Evolutionary conservation across 2,329 filamentous ascomycete species (phyloP).

Genomic region (Verticillium dahliae): DNA sequence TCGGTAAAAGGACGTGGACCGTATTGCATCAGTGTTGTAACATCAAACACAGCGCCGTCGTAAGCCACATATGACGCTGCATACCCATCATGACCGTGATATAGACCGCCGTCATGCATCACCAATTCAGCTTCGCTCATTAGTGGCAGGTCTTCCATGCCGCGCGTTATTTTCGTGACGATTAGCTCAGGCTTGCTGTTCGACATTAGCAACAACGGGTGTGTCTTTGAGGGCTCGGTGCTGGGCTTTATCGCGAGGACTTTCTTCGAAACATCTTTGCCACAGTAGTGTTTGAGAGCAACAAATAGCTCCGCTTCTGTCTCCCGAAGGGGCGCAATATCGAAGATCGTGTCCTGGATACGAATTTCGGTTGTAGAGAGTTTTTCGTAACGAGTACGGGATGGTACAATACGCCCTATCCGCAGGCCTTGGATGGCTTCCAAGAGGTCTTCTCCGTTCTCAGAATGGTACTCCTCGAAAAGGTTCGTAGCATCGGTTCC

Average conservation of each 20-base stretch:
- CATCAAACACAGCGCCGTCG: background rate
- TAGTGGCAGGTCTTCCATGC: background rate
- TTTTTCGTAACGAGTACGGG: background rate
- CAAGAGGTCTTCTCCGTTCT: background rate
- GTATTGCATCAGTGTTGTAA: background rate
- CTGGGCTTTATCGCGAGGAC: background rate
- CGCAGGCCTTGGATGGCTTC: slow-evolving; percentile 1
- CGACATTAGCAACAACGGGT: background rate
- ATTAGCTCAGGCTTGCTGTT: background rate
- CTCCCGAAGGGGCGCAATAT: background rate
- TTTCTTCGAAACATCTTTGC: background rate
- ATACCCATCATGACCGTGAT: background rate
- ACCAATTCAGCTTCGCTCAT: background rate
- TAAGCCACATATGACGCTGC: background rate
- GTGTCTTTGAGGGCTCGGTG: background rate
- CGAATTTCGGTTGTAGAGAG: background rate
- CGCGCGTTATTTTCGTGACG: background rate
- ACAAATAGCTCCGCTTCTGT: background rate
- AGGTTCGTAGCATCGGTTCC: slow-evolving; percentile 7
- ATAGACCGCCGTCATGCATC: background rate
- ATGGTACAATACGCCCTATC: slow-evolving; percentile 1
- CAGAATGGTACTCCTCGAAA: slow-evolving; percentile 4
- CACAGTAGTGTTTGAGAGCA: background rate
- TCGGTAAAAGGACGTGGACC: background rate
- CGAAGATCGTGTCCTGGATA: background rate